These are phyloP conservation scores for Clarireedia homoeocarpa DNA, from an alignment of 2,329 filamentous ascomycete species.

Conservation along the genomic window DNA sequence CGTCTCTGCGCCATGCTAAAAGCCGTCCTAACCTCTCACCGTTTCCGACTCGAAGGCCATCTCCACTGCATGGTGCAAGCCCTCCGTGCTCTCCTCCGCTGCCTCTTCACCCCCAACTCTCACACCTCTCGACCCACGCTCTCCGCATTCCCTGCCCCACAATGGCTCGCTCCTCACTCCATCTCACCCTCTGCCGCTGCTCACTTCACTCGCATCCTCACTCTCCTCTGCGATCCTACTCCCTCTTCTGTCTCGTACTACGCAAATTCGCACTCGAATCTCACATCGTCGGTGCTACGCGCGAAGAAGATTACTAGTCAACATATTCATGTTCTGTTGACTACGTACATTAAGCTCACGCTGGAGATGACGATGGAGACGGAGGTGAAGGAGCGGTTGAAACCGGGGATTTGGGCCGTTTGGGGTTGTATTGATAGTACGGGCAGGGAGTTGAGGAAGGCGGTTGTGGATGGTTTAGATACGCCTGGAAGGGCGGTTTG, in stretches of 20 bases:
- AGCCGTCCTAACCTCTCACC: constrained; percentile 49
- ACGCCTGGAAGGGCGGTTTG: constrained; percentile 50
- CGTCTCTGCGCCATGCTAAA: constrained; percentile 45
- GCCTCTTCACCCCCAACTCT: constrained; percentile 38
- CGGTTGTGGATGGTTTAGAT: constrained; percentile 54
- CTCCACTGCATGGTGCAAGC: constrained; percentile 49
- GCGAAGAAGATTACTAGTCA: constrained; percentile 54
- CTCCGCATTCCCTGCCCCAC: constrained; percentile 23
- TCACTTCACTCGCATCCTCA: constrained; percentile 38
- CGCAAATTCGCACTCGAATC: constrained; percentile 33
- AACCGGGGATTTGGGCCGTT: constrained; percentile 50
- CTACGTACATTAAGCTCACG: constrained; percentile 53
- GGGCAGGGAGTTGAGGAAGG: constrained; percentile 43
- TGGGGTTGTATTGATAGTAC: constrained; percentile 43
- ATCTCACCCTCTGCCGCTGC: constrained; percentile 33
- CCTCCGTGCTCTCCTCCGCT: constrained; percentile 48
- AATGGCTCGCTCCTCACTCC: constrained; percentile 34
- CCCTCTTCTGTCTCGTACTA: constrained; percentile 42
- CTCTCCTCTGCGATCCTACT: constrained; percentile 51
- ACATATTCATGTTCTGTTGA: constrained; percentile 53
- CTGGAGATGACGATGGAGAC: constrained; percentile 46
- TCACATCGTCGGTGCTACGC: constrained; percentile 53
- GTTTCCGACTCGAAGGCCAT: constrained; percentile 53
- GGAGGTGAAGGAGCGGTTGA: constrained; percentile 45
- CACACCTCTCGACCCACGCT: constrained; percentile 20